These are phyloP conservation scores for Cephaloascus albidus DNA, from an alignment of 805 yeast genomes.

Conservation along the genomic window DNA sequence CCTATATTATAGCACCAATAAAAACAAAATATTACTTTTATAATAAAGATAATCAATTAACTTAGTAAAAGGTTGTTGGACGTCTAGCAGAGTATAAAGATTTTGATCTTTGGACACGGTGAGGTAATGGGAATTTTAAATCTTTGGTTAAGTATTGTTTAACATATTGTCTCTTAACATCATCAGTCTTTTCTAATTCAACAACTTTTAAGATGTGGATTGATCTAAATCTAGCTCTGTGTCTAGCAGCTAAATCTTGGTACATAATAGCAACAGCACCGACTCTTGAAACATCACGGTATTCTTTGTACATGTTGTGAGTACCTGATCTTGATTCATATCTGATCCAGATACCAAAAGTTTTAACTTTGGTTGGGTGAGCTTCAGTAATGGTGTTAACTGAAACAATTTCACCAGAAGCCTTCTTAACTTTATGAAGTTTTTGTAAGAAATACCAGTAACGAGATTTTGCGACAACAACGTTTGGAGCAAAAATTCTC, in stretches of 20 bases:
- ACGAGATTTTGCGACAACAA: constrained; percentile 99
- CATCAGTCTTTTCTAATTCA: constrained; percentile 95
- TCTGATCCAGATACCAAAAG: constrained; percentile 99
- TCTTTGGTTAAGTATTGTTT: constrained; percentile 92
- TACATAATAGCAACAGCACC: constrained; percentile 98
- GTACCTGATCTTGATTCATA: constrained; percentile 99
- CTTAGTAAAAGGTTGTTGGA: constrained; percentile 96
- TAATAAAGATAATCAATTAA: constrained; percentile 3
- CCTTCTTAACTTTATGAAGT: constrained; percentile 98
- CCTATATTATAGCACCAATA: background rate
- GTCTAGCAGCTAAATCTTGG: constrained; percentile 99
- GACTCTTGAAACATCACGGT: constrained; percentile 98
- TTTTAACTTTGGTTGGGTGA: constrained; percentile 98
- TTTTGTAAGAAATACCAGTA: constrained; percentile 99
- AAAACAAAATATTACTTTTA: background rate
- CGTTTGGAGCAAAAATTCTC: constrained; percentile 99
- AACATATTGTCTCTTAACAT: constrained; percentile 98
- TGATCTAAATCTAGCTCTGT: constrained; percentile 99
- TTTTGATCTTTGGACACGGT: constrained; percentile 92
- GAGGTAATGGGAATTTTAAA: constrained; percentile 99
- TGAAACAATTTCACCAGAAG: constrained; percentile 98
- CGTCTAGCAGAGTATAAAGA: constrained; percentile 84
- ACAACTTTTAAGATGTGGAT: constrained; percentile 99
- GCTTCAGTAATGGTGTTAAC: constrained; percentile 87
- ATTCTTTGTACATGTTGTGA: constrained; percentile 99